Base-by-base conservation (phyloP, 805 yeast genomes). In the Metschnikowia peoriensis region DNA sequence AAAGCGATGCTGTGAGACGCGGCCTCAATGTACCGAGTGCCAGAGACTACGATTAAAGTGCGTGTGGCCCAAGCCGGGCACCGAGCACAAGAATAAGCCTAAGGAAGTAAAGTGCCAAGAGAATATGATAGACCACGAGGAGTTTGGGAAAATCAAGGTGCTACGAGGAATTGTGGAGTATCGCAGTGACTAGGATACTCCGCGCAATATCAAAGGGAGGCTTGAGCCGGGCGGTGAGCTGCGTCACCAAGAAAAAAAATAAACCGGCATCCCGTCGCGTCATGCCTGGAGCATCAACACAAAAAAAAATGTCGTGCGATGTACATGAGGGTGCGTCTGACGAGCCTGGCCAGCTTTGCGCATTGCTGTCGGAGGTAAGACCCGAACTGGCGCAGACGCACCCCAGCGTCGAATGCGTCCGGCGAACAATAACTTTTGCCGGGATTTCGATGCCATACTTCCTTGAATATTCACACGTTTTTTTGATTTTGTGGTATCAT, bases 51-150 rank as follows among this genome's bases (percentile, higher is more conserved):
- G 82, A 11, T 71, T 88, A 46, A 78, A 75, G 49, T 88, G 96
- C 63, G 72, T 76, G 28, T 88, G 93, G 88, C 94, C 96, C 16
- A 67, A 66, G 15, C 89, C 91, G 0, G 93, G 92, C 7, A 75
- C 78, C 11, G 88, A 82, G 64, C 81, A 82, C 60, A 80, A 78
- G 63, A 80, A 80, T 56, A 77, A 80, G 63, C 77, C 82, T 17
- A 82, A 80, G 64, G 79, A 78, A 52, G 72, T 75, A 28, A 73
- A 74, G 51, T 65, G 72, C 38, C 78, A 73, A 49, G 83, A 79
- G 47, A 82, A 81, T 53, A 77, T 78, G 57, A 79, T 82, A 57
- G 75, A 72, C 45, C 86, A 83, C 62, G 81, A 79, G 46, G 64
- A 73, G 28, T 82, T 75, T 60, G 88, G 88, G 4, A 77, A 76